These are phyloP conservation scores for Lasiodiplodia theobromae DNA, from an alignment of 2,329 filamentous ascomycete species.

Conservation along the genomic window DNA sequence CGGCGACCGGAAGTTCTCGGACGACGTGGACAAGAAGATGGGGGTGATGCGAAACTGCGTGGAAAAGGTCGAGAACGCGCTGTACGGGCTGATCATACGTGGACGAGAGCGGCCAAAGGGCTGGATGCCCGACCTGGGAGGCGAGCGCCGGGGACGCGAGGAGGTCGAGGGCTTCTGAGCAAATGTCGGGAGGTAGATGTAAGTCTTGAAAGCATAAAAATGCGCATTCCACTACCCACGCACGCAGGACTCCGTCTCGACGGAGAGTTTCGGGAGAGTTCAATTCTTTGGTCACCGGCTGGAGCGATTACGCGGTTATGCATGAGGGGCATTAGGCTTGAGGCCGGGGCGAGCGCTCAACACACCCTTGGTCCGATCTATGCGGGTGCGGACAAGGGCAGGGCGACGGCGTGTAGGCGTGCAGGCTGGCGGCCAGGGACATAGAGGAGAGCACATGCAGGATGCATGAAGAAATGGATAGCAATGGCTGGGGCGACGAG, in stretches of 20 bases:
- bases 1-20: slow-evolving; percentile 61
- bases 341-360: slow-evolving; percentile 16
- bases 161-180: slow-evolving; percentile 51
- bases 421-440: slow-evolving; percentile 9
- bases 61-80: slow-evolving; percentile 88
- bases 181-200: too few relatives aligned
- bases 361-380: slow-evolving; percentile 20
- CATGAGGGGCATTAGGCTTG: slow-evolving; percentile 1
- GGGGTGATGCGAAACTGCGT: slow-evolving; percentile 87
- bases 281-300: too few relatives aligned
- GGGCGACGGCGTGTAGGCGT: slow-evolving; percentile 4
- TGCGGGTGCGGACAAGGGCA: slow-evolving; percentile 7
- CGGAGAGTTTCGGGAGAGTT: too few relatives aligned
- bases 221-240: too few relatives aligned
- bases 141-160: slow-evolving; percentile 46
- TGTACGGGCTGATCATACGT: slow-evolving; percentile 86
- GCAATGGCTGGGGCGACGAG: slow-evolving; percentile 13
- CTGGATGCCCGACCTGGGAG: slow-evolving; percentile 82
- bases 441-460: slow-evolving; percentile 15
- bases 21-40: slow-evolving; percentile 79
- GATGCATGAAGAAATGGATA: slow-evolving; percentile 22
- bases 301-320: slow-evolving; percentile 13
- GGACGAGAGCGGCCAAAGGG: slow-evolving; percentile 89
- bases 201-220: too few relatives aligned
- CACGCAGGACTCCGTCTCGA: too few relatives aligned